Conservation (phyloP, 208 protist species). For the Leptomonas pyrrhocoris region DNA sequence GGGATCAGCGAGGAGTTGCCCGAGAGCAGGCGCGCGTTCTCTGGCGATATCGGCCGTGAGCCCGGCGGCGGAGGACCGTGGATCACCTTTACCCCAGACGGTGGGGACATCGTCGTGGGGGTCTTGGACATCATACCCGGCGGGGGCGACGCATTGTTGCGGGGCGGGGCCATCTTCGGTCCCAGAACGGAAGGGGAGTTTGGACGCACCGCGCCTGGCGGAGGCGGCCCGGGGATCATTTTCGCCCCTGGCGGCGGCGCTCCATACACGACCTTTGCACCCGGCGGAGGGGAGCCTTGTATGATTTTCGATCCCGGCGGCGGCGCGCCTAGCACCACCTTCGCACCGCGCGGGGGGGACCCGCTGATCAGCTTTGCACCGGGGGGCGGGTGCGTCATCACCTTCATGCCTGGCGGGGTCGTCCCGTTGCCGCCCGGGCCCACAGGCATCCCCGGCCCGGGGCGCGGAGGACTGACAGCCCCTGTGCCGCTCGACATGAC, state of each 20-base stretch:
- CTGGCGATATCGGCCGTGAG: slow-evolving; percentile 29
- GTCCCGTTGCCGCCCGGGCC: slow-evolving; percentile 11
- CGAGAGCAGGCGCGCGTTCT: slow-evolving; percentile 5
- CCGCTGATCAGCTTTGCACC: slow-evolving; percentile 24
- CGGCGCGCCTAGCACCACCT: slow-evolving; percentile 48
- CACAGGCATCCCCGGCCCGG: slow-evolving; percentile 2
- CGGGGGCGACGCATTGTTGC: slow-evolving; percentile 17
- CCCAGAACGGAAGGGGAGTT: slow-evolving; percentile 6
- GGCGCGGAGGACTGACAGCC: background rate
- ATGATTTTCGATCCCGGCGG: slow-evolving; percentile 21
- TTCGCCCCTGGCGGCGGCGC: slow-evolving; percentile 23
- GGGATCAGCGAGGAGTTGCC: slow-evolving; percentile 16
- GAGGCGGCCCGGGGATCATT: slow-evolving; percentile 7
- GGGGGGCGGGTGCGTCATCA: slow-evolving; percentile 22
- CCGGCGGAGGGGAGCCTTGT: slow-evolving; percentile 45
- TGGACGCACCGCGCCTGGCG: background rate
- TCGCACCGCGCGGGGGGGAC: slow-evolving; percentile 41
- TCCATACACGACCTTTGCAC: slow-evolving; percentile 27
- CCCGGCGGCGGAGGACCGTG: slow-evolving; percentile 52
- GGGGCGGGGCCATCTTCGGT: background rate
- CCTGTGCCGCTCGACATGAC: slow-evolving; percentile 31
- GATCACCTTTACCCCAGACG: slow-evolving; percentile 47
- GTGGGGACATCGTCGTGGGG: slow-evolving; percentile 24
- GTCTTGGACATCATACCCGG: slow-evolving; percentile 20
- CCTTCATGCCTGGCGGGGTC: slow-evolving; percentile 40